A percentile compares a stretch with the other conserved stretches of the same genome.
Evolutionary conservation across 164 flowering plant genomes (phyloP).

Genomic region (Nymphaea colorata): DNA sequence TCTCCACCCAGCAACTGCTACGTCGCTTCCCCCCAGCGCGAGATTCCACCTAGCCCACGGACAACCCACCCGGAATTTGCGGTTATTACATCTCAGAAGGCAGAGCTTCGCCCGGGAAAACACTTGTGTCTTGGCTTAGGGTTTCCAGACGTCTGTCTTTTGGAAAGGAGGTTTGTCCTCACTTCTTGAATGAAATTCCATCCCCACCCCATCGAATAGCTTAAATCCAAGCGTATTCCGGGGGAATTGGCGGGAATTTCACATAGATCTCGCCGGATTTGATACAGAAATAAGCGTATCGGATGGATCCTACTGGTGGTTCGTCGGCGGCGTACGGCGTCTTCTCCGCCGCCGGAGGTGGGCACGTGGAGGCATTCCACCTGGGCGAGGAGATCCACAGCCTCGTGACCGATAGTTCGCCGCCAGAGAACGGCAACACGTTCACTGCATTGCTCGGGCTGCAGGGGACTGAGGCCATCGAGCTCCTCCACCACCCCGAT

Average conservation of each 20-base stretch:
- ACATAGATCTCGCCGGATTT: background rate
- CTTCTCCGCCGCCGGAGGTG: background rate
- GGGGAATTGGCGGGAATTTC: background rate
- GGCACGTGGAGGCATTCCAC: constrained; percentile 2
- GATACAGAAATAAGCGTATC: background rate
- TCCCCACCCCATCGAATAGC: background rate
- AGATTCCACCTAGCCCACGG: background rate
- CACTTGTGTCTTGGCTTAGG: background rate
- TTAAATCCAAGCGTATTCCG: background rate
- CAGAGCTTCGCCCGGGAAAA: background rate
- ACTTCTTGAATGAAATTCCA: background rate
- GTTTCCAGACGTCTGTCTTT: background rate
- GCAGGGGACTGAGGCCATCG: constrained; percentile 54
- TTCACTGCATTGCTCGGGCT: constrained; percentile 83
- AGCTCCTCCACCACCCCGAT: constrained; percentile 46
- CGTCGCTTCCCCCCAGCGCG: background rate
- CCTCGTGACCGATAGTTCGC: constrained; percentile 7
- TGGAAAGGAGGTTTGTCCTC: background rate
- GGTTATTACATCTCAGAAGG: background rate
- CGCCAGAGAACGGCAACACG: constrained; percentile 37
- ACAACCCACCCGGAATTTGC: background rate
- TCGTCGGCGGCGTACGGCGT: background rate
- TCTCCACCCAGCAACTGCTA: background rate
- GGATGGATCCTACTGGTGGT: background rate
- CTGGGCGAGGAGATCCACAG: constrained; percentile 9